These are phyloP conservation scores for Allantophomopsis cytisporea DNA, from an alignment of 2,329 filamentous ascomycete species.

Conservation along the genomic window DNA sequence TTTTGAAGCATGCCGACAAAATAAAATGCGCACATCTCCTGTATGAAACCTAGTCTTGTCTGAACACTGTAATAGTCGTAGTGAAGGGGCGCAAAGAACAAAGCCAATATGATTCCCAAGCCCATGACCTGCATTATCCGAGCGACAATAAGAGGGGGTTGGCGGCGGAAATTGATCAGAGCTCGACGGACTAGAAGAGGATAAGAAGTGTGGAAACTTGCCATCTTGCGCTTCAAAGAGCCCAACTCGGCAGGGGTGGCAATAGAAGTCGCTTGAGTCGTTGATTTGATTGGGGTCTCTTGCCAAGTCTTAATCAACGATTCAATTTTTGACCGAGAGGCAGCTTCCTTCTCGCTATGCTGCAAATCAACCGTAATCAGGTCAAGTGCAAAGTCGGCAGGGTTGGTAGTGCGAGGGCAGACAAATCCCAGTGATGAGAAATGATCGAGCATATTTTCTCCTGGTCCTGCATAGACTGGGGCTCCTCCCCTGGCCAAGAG, in stretches of 20 bases:
- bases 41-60: slow-evolving; percentile 59
- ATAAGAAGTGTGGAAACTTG: slow-evolving; percentile 47
- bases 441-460: slow-evolving; percentile 49
- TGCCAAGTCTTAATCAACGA: slow-evolving; percentile 47
- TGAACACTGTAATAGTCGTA: slow-evolving; percentile 59
- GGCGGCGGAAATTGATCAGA: slow-evolving; percentile 53
- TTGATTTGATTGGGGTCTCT: slow-evolving; percentile 9
- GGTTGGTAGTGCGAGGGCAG: slow-evolving; percentile 59
- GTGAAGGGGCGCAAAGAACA: slow-evolving; percentile 61
- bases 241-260: slow-evolving; percentile 61
- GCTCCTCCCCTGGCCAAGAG: slow-evolving; percentile 57
- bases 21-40: slow-evolving; percentile 59
- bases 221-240: slow-evolving; percentile 47
- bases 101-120: slow-evolving; percentile 44
- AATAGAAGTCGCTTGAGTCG: slow-evolving; percentile 10
- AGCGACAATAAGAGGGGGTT: slow-evolving; percentile 49
- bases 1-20: slow-evolving; percentile 69
- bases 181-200: slow-evolving; percentile 56
- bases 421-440: slow-evolving; percentile 45
- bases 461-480: slow-evolving; percentile 53
- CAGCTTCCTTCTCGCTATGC: slow-evolving; percentile 44
- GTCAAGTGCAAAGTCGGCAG: slow-evolving; percentile 66
- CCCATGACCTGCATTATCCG: slow-evolving; percentile 55
- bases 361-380: slow-evolving; percentile 66
- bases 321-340: slow-evolving; percentile 48